Base-by-base conservation (phyloP, 768 basidiomycete species). In the Dentipellis fragilis region DNA sequence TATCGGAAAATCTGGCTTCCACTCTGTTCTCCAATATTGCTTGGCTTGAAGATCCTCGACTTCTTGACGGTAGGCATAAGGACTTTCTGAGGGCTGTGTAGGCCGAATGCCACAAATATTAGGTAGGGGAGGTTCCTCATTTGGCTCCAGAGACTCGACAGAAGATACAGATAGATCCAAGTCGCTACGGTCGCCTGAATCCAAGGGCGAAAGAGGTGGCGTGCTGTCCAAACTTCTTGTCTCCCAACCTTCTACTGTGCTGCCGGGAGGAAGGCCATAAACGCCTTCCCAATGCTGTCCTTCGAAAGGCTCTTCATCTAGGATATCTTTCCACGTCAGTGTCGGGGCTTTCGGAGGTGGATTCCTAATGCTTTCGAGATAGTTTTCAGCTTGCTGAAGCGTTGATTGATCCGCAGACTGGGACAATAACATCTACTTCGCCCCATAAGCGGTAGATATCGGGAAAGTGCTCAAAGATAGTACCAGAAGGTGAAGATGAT, bases 281-380 rank as follows among this genome's bases (percentile, higher is more conserved):
- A 79, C 79, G 1, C 86, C 86, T 63, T 87, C 79, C 89, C 89
- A 91, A 63, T 91, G 89, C 58, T 91, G 82, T 14, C 87, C 90
- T 67, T 91, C 86, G 58, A 89, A 87, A 3, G 89, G 87, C 55
- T 91, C 89, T 62, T 89, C 89, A 1, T 78, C 78, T 14, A 92
- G 75, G 51, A 93, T 91, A n/a, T 81, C 76, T 57, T 76, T 73
- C 90, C 90, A 93, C 3, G 85, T 88, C 7, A 89, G 62, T 3
- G 72, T 66, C 7, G 65, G 72, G 7, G 60, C 55, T 47, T 62
- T 50, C 22, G 63, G 70, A 21, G 80, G 48, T n/a, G 42, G 82
- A 57, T 83, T 75, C 22, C 65, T 68, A 12, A 77, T 65, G 1
- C 61, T 65, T 34, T 83, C 70, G 6, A 85, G 71, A 59, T 79